Evolutionary conservation across 495 filamentous ascomycete genomes (phyloP), one percentile per base, ranked within the genome.

Genomic region (Lepidopterella palustris): DNA sequence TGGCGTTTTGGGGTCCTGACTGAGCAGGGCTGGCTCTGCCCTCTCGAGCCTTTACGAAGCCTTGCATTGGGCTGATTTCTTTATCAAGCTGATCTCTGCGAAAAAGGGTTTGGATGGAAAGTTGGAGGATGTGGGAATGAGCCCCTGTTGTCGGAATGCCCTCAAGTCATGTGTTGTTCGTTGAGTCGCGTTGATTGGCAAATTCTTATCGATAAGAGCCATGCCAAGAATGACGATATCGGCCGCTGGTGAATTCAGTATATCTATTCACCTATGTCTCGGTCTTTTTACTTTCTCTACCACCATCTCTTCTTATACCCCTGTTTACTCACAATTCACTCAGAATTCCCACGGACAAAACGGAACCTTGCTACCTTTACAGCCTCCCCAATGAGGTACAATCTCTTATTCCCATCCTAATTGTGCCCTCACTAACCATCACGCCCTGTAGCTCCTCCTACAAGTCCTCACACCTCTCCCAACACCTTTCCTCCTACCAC

Each of bases 401-500:
- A 11, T 51, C 5, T 39, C 9, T 21, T 8, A 57, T 39, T 20
- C 10, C 20, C n/a, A 15, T n/a, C 45, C 2, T 24, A 13, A 13
- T 45, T 42, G 39, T 10, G 27, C 21, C 40, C 29, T 15, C 50
- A 51, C 48, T 40, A 55, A 45, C 53, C 26, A 59, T 50, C 31
- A 32, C 35, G 10, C 18, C 4, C 26, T 15, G 0, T 47, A 92
- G 88, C 78, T 93, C 53, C 79, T 91, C 45, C 74, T 87, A 51
- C 72, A 81, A 49, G 82, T 88, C 64, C 75, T 93, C 59, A 74
- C 74, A 10, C 68, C 72, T n/a, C 76, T 90, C 59, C 71, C 82
- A 5, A 87, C 87, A 4, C 71, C 67, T 32, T 58, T 73, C 31
- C 79, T 93, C 45, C 78, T 92, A 32, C 79, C 79, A 25, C 70